Conservation (phyloP, 139 green algal genomes). For the Pycnococcus provasolii region DNA sequence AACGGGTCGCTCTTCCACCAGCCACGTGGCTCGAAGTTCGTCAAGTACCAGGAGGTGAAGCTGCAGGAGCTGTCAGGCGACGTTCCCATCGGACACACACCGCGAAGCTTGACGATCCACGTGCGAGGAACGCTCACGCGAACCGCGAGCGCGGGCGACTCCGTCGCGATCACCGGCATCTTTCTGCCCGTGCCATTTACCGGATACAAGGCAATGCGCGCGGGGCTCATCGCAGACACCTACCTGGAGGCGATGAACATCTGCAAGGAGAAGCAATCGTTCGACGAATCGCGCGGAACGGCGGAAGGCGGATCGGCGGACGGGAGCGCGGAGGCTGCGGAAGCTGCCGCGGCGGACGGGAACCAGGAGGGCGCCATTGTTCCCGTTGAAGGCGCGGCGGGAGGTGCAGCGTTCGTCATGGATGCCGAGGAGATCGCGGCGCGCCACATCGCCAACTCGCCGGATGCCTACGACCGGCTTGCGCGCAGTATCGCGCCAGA, state of each 20-base stretch:
- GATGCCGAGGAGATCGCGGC: constrained; percentile 6
- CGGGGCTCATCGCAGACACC: constrained; percentile 72
- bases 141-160: constrained; percentile 64
- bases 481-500: constrained; percentile 39
- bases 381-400: not conserved
- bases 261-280: constrained; percentile 56
- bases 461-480: constrained; percentile 35
- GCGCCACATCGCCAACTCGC: constrained; percentile 15
- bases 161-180: constrained; percentile 70
- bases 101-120: constrained; percentile 76
- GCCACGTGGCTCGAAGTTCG: constrained; percentile 78
- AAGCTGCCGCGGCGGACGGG: too few relatives aligned
- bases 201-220: constrained; percentile 61
- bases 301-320: not conserved
- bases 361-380: not conserved
- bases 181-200: constrained; percentile 83
- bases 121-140: constrained; percentile 75
- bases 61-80: constrained; percentile 46
- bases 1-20: constrained; percentile 31
- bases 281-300: not conserved
- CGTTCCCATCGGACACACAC: constrained; percentile 86
- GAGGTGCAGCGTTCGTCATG: not conserved
- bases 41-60: constrained; percentile 79
- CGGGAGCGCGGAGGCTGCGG: too few relatives aligned
- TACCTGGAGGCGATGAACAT: constrained; percentile 77